Conservation (phyloP, 805 yeast genomes). For the Torulaspora indica region DNA sequence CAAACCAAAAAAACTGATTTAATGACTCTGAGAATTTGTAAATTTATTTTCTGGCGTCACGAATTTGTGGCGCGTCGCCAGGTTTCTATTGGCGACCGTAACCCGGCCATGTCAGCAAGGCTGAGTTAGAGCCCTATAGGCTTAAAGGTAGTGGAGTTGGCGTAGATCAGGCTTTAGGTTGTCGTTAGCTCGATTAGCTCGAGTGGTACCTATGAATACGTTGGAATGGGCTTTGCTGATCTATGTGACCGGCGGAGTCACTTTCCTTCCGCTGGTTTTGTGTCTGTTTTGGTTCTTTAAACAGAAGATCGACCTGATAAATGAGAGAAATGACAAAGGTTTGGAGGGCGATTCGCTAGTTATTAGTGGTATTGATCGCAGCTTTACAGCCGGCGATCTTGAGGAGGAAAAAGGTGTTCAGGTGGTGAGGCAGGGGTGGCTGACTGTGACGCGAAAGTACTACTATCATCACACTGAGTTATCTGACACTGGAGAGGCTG, state of each 20-base stretch:
- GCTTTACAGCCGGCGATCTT: conserved; percentile 57
- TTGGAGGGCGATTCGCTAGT: conserved; percentile 12
- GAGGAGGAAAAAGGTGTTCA: conserved; percentile 63
- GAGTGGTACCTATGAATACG: conserved; percentile 22
- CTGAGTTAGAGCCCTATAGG: neutral
- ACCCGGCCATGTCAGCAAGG: conserved; percentile 1
- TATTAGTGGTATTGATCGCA: conserved; percentile 31
- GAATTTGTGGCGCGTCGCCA: neutral
- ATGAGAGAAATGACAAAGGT: conserved; percentile 26
- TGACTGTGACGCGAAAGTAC: conserved; percentile 77
- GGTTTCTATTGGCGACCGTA: neutral
- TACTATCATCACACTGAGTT: conserved; percentile 46
- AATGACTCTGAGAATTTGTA: conserved; percentile 36
- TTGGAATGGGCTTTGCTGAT: conserved; percentile 38
- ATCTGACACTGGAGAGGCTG: conserved; percentile 21
- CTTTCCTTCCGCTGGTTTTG: conserved; percentile 62
- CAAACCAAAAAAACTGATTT: conserved; percentile 37
- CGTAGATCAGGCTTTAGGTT: too few species aligned
- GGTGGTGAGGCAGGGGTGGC: conserved; percentile 68
- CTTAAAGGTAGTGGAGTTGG: neutral
- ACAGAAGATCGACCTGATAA: conserved; percentile 22
- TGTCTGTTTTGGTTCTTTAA: conserved; percentile 34
- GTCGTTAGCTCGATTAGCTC: neutral
- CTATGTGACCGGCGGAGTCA: conserved; percentile 75
- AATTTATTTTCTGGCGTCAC: neutral